Evolutionary conservation across 1,284 basidiomycete genomes (phyloP).

Genomic region (Puccinia triticina): DNA sequence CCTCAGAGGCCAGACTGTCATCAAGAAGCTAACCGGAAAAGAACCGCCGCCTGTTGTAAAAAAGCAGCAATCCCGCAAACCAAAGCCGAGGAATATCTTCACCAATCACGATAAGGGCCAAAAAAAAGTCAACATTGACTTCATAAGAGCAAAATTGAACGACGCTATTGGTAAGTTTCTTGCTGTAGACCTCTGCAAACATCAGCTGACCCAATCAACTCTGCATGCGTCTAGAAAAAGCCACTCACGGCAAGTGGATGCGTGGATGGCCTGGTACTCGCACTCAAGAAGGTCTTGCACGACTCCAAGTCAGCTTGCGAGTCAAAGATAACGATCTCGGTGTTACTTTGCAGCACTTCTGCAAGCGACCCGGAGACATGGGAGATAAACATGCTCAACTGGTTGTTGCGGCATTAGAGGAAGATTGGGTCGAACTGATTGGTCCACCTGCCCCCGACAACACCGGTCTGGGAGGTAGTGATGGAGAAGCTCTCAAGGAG

Average conservation of each 20-base stretch:
- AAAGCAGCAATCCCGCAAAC: background rate
- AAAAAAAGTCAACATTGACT: background rate
- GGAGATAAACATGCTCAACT: background rate
- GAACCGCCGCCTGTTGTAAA: background rate
- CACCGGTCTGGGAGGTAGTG: too few species aligned
- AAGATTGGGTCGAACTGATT: background rate
- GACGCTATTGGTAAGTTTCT: background rate
- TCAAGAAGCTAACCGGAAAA: background rate
- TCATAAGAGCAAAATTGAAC: background rate
- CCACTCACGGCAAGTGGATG: background rate
- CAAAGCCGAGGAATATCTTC: background rate
- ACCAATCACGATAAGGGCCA: background rate
- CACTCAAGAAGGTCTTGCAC: background rate
- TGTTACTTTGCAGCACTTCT: background rate
- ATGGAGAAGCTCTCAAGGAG: too few species aligned
- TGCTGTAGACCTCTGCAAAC: background rate
- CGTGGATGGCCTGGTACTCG: background rate
- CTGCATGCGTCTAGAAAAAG: background rate
- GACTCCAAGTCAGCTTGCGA: background rate
- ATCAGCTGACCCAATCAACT: background rate
- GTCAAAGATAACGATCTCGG: background rate
- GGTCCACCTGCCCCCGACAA: background rate
- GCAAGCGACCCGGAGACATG: background rate
- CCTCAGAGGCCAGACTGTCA: background rate
- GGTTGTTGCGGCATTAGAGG: background rate